Base-by-base conservation (phyloP, 805 yeast species). In the Kazachstania bromeliacearum region DNA sequence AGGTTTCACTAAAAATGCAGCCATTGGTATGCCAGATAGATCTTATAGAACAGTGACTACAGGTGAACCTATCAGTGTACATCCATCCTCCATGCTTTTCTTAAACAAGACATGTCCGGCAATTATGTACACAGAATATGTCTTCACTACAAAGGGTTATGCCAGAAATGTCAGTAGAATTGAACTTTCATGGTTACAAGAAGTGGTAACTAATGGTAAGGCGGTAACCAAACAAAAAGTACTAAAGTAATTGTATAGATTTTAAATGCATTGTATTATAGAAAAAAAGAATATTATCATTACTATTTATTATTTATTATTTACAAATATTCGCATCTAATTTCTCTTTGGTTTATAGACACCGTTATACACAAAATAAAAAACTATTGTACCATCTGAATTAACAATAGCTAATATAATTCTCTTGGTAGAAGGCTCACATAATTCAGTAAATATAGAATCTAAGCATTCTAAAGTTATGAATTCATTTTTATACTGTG, bases 1-100 rank as follows among this genome's bases (percentile, higher is more conserved):
- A 26, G 98, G 99, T 0, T 89, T 71, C 48, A 71, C 85, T n/a
- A 70, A 79, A 33, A 88, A 89, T 57, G 79, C 95, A 0, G 98
- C 98, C 0, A 74, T 92, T 14, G 95, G 96, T 8, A 75, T 84
- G 76, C 95, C 97, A 0, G 97, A 92, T 57, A 70, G 96, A 51
- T 81, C 95, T 3, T 92, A 79, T 62, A 69, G 94, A 53, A 87
- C 97, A 0, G 79, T 87, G 5, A 64, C 79, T 20, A 75, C 82
- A 1, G 95, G 95, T 18, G 96, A 85, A 57, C 66, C 84, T 22
- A 75, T 89, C 32, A 77, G 92, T 34, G 76, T 89, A 8, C 97
- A 89, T 53, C 97, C 97, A 0, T 82, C 95, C 0, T 85, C 95
- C 0, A 62, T 83, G 57, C 62, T 92, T 28, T 92, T 89, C 60